phyloP scores from a whole-genome alignment of 306 rosid genomes.

The Lathyrus sativus region DNA sequence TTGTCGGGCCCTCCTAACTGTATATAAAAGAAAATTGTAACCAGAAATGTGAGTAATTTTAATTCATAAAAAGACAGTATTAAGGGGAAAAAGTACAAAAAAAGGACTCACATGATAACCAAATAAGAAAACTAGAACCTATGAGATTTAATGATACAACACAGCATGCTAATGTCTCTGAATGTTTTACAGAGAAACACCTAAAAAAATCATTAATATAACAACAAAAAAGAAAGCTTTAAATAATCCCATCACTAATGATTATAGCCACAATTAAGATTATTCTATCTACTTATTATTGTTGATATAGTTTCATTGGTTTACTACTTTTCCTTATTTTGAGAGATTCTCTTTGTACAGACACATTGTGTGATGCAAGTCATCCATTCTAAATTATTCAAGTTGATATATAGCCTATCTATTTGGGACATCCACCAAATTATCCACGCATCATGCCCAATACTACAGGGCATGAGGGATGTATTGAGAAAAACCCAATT shows the following conservation, averaged over 20 bases:
- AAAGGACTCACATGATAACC: slow-evolving; percentile 14
- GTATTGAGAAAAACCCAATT: neutral
- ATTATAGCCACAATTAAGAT: neutral
- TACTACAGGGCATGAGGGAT: neutral
- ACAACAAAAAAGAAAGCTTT: neutral
- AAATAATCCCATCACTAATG: neutral
- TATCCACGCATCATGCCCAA: neutral
- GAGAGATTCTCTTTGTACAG: neutral
- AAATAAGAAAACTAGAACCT: slow-evolving; percentile 20
- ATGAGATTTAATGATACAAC: slow-evolving; percentile 2
- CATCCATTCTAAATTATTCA: neutral
- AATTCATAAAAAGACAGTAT: neutral
- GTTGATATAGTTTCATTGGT: neutral
- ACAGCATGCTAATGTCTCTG: slow-evolving; percentile 4
- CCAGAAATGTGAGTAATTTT: slow-evolving; percentile 21
- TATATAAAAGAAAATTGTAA: slow-evolving; percentile 30
- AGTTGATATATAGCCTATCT: neutral
- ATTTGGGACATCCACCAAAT: neutral
- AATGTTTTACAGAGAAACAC: slow-evolving; percentile 2
- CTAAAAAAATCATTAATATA: neutral
- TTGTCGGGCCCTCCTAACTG: slow-evolving; percentile 99
- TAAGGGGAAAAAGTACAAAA: neutral
- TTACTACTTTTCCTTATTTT: neutral
- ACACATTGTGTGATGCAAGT: neutral
- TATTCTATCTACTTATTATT: neutral